Conservation (phyloP, 2,329 filamentous ascomycete species). For the Botryosphaeria dothidea region DNA sequence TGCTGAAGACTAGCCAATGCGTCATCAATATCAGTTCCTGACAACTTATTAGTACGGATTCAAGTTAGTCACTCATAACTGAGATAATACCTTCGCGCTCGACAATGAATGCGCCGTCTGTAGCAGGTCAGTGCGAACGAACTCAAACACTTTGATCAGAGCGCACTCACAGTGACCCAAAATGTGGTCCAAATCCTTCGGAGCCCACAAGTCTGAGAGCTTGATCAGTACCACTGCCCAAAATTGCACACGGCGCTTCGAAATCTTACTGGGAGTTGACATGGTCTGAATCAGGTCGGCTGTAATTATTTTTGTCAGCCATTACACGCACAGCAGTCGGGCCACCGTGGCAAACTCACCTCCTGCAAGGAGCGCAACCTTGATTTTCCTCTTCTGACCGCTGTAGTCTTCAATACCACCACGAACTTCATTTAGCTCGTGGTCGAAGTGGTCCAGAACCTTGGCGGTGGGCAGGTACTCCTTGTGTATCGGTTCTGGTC, state of each 20-base stretch:
- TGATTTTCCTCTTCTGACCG: constrained; percentile 67
- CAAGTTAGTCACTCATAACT: constrained; percentile 33
- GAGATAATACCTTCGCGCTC: constrained; percentile 74
- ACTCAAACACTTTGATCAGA: background rate
- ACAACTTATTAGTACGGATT: constrained; percentile 56
- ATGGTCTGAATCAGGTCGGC: constrained; percentile 55
- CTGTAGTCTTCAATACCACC: constrained; percentile 71
- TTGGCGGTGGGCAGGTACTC: constrained; percentile 86
- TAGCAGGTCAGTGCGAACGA: background rate
- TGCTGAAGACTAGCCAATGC: constrained; percentile 78
- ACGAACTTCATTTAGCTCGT: constrained; percentile 80
- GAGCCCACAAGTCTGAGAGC: constrained; percentile 68
- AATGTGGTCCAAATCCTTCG: constrained; percentile 84
- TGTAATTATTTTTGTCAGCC: background rate
- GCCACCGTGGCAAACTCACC: background rate
- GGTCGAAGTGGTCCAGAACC: constrained; percentile 86
- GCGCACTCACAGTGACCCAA: constrained; percentile 73
- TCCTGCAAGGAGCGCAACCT: constrained; percentile 80
- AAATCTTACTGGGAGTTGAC: constrained; percentile 44
- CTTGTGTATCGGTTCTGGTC: constrained; percentile 78
- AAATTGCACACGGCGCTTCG: background rate
- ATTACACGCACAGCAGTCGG: background rate
- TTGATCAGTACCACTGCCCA: constrained; percentile 28
- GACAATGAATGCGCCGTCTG: constrained; percentile 75
- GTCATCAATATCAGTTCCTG: constrained; percentile 57